Base-by-base conservation (phyloP, 1,284 basidiomycete species). In the Microbotryomycetes sp. region DNA sequence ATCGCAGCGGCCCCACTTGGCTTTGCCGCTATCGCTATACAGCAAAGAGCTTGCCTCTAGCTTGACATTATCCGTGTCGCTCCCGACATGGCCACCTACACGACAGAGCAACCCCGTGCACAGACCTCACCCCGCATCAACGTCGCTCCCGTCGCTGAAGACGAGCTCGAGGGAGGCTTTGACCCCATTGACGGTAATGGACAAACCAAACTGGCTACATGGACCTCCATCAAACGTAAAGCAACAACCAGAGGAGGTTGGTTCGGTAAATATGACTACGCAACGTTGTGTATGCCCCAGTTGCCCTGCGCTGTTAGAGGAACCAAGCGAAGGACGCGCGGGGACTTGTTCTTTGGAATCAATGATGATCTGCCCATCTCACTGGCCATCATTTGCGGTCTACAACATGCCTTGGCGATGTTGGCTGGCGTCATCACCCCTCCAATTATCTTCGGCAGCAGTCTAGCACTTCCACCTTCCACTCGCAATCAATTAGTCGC, bases 401-500 rank as follows among this genome's bases (percentile, higher is more conserved):
- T 69, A 15, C 68, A 69, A 25, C 88, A 90, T 72, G 82, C 85
- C 0, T 81, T 90, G 1, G 87, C 87, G 15, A 4, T 7, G 9
- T n/a, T 72, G 0, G 74, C 72, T 9, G 73, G 73, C 25, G 58
- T 75, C 19, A 74, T 74, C 67, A 84, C 84, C 0, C 86, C 86
- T 0, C 89, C 89, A 0, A 91, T 91, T 70, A 88, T 91, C 67
- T 86, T 90, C 68, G 83, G 87, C 3, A 84, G 65, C 23, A 62
- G 70, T 4, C 70, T 78, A 53, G 69, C 66, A 54, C 69, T 79
- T 28, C 63, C 68, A 12, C 58, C 68, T 0, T 66, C 68, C 12
- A 83, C 80, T 0, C 85, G 85, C 19, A 79, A 87, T 2, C 92
- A 91, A 72, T 83, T 92, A 83, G 84, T 92, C 69, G 88, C 87